Conservation (phyloP, 768 basidiomycete genomes). For the Agaricus subrufescens region DNA sequence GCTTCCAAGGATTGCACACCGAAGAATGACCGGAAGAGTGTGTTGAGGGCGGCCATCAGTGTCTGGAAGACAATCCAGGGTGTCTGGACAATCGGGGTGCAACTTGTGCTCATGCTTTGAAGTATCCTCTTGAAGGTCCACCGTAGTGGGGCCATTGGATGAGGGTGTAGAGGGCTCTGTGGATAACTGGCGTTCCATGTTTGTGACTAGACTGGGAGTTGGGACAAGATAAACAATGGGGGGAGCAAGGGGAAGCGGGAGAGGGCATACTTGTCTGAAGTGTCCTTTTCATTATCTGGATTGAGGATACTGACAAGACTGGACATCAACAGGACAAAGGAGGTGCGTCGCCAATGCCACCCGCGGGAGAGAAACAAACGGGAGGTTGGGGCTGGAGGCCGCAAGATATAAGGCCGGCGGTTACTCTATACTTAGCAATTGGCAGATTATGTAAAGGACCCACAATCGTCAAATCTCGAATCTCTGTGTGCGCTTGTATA, state of each 20-base stretch:
- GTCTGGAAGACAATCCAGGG: conserved; percentile 72
- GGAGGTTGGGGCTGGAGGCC: conserved; percentile 2
- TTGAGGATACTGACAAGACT: conserved; percentile 54
- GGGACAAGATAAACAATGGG: conserved; percentile 11
- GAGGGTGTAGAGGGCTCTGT: conserved; percentile 2
- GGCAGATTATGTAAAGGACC: conserved; percentile 10
- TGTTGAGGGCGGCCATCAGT: conserved; percentile 78
- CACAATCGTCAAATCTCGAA: conserved; percentile 9
- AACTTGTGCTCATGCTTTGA: conserved; percentile 41
- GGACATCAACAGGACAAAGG: conserved; percentile 37
- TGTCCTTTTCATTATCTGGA: conserved; percentile 38
- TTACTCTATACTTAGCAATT: conserved; percentile 10
- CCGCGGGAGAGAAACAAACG: conserved; percentile 16
- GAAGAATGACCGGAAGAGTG: conserved; percentile 79
- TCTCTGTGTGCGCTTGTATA: conserved; percentile 9
- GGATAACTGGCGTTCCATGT: conserved; percentile 16
- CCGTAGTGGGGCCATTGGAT: conserved; percentile 4
- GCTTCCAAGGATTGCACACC: conserved; percentile 80
- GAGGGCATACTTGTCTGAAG: conserved; percentile 36
- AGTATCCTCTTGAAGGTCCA: conserved; percentile 9
- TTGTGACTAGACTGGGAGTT: conserved; percentile 22
- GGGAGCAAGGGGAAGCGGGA: conserved; percentile 8
- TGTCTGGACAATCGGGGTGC: conserved; percentile 79
- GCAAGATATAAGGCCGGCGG: conserved; percentile 7
- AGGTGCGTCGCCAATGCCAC: conserved; percentile 16